A percentile compares a stretch with the other conserved stretches of the same genome.
Evolutionary conservation across 163 green algal species (phyloP).

Genomic region (Volvox carteri): DNA sequence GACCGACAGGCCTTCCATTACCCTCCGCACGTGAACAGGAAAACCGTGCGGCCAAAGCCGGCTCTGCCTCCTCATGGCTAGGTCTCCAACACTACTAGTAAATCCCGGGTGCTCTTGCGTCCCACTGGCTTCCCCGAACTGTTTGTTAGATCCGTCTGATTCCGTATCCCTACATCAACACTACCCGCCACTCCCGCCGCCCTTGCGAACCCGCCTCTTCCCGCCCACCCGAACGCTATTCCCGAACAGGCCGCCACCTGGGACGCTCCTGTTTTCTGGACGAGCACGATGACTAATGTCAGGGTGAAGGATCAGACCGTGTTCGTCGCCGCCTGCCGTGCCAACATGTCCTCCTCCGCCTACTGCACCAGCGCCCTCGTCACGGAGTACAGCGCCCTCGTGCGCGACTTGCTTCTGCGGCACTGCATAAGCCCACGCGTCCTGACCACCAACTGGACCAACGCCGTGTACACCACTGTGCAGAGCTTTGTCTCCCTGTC

Average conservation of each 20-base stretch:
- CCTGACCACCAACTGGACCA: constrained; percentile 24
- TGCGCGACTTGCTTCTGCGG: constrained; percentile 18
- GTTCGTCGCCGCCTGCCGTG: neutral
- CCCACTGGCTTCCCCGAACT: no score
- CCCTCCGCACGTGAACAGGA: no score
- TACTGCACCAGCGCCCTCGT: neutral
- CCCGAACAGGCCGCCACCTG: neutral
- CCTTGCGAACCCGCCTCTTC: no score
- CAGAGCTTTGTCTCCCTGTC: neutral
- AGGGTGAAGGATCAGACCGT: neutral
- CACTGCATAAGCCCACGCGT: constrained; percentile 11
- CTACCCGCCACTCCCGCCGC: no score
- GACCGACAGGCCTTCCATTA: no score
- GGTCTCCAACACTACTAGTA: no score
- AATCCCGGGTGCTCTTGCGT: no score
- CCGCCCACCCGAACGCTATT: no score
- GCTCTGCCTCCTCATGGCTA: no score
- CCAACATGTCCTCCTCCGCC: neutral
- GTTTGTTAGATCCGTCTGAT: no score
- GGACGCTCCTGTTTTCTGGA: neutral
- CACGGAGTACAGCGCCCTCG: neutral
- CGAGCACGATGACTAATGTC: neutral
- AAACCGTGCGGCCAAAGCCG: no score
- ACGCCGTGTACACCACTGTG: constrained; percentile 2
- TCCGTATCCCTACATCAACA: no score